Evolutionary conservation across 2,329 filamentous ascomycete species (phyloP), one percentile per base, ranked within the genome.

Genomic region (Teratosphaeria epicoccoides): DNA sequence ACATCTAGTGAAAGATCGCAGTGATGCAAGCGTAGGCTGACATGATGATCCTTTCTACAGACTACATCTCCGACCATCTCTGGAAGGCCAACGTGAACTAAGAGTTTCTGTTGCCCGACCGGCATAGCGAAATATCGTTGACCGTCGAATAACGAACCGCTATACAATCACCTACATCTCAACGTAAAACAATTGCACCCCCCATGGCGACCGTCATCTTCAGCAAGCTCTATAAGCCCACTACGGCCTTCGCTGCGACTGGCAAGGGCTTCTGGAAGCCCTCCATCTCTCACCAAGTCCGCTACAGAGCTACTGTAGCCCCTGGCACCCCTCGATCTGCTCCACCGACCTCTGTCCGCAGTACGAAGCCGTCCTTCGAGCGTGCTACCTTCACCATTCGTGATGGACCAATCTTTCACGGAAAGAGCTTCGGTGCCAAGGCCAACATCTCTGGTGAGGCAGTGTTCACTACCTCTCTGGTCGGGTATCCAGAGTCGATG

Each of bases 401-500:
- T 83, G 88, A 95, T 75, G 93, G 93, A 56, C 93, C 93, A 44
- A 85, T 97, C 67, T 97, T 95, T 77, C 87, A 88, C 64, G 93
- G 93, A 68, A 95, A 87, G 69, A 95, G 91, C 54, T 98, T 97
- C 64, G 93, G 93, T 64, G 93, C 93, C 67, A 93, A 94, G 71
- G 82, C 86, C 70, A 98, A 96, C 78, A 87, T 97, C 68, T 95
- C 90, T 57, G 93, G 93, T 62, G 93, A 98, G 76, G 93, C 93
- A 45, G 93, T 97, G 70, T 98, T 98, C 78, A 97, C 93, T 57
- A 97, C 93, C 55, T 96, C 91, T 23, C 83, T 97, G 51, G 93
- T 98, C 54, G 93, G 93, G 65, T 98, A 98, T 71, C 50, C 93
- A 61, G 93, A 98, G 77, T 96, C 81, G 45, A 75, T 84, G 74